Evolutionary conservation across 106 monocot species (phyloP).

Genomic region (Allium fistulosum): DNA sequence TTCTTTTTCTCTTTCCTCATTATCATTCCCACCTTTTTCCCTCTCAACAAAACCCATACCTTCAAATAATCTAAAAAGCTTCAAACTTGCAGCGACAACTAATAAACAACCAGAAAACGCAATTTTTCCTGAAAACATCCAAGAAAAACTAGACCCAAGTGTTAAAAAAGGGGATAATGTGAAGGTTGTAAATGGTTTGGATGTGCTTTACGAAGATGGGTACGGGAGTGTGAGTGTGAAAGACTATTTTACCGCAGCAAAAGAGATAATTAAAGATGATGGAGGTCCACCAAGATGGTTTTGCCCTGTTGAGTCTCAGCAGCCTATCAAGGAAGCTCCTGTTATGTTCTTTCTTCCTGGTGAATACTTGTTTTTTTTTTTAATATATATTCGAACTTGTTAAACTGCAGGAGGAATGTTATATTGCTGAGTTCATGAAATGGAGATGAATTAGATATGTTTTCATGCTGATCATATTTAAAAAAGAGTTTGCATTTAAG

Average conservation of each 20-base stretch:
- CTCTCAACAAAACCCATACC: slow-evolving; percentile 3
- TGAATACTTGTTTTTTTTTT: neutral
- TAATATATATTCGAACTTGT: too few relatives aligned
- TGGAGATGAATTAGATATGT: too few relatives aligned
- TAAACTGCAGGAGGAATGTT: too few relatives aligned
- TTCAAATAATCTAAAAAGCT: neutral
- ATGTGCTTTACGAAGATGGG: slow-evolving; percentile 75
- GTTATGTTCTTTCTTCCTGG: slow-evolving; percentile 86
- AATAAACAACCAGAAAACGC: neutral
- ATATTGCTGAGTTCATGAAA: too few relatives aligned
- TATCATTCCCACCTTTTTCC: neutral
- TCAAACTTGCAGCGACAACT: neutral
- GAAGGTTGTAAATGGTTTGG: slow-evolving; percentile 6
- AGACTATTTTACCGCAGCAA: slow-evolving; percentile 55
- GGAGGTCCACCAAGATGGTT: slow-evolving; percentile 83
- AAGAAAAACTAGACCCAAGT: neutral
- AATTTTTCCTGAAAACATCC: neutral
- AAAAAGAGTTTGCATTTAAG: too few relatives aligned
- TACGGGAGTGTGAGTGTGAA: slow-evolving; percentile 48
- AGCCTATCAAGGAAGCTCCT: slow-evolving; percentile 46
- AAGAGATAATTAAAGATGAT: slow-evolving; percentile 36
- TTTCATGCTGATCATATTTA: too few relatives aligned
- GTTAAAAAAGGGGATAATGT: neutral
- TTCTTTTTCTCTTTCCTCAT: neutral
- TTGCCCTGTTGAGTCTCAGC: slow-evolving; percentile 72